Percentiles rank a stretch among this genome's conserved stretches.
Conservation (phyloP, 2,329 filamentous ascomycete genomes). For the Calycina herbarum region DNA sequence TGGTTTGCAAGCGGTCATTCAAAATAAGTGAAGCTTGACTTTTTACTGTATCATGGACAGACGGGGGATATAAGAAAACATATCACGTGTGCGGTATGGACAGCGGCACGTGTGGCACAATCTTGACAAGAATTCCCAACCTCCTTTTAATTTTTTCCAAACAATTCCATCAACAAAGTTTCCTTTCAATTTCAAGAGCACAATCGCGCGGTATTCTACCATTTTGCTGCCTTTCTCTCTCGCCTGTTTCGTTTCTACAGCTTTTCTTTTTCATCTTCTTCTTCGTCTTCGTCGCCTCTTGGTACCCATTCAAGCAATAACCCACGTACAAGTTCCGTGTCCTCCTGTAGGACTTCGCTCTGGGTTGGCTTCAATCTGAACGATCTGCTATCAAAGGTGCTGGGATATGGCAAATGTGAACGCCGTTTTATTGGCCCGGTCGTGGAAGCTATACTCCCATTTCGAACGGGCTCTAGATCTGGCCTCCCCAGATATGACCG, state of each 20-base stretch:
- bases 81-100: no score
- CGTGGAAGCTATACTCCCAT: neutral
- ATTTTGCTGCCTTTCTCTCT: neutral
- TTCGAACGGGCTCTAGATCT: neutral
- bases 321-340: slow-evolving; percentile 8
- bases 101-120: no score
- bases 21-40: neutral
- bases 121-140: no score
- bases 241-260: neutral
- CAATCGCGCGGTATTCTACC: neutral
- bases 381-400: slow-evolving; percentile 10
- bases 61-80: neutral
- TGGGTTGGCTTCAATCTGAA: slow-evolving; percentile 6
- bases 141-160: no score
- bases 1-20: slow-evolving; percentile 7
- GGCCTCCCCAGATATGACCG: neutral
- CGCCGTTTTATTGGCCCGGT: neutral
- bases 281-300: neutral
- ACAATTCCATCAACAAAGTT: no score
- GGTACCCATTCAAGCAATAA: slow-evolving; percentile 5
- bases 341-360: slow-evolving; percentile 1
- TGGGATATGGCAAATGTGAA: slow-evolving; percentile 3
- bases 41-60: neutral
- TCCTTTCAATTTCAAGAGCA: no score
- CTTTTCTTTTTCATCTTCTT: neutral